These are phyloP conservation scores for Bothriochloa decipiens DNA, from an alignment of 176 grass and related monocot genomes.

Conservation along the genomic window DNA sequence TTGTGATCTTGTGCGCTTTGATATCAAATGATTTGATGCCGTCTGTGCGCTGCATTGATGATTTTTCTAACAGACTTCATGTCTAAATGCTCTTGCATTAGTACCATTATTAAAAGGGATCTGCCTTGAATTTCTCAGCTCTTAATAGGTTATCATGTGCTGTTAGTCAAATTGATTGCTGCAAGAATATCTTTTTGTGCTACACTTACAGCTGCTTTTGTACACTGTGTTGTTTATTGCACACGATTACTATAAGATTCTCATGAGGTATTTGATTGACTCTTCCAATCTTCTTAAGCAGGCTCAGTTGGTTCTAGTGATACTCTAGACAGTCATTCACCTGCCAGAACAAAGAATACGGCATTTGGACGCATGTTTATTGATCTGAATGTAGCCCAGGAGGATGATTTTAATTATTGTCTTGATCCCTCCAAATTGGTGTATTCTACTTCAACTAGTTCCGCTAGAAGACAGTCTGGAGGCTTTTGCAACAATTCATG, in stretches of 20 bases:
- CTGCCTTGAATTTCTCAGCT: not conserved
- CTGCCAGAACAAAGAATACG: slow-evolving; percentile 44
- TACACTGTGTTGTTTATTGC: not conserved
- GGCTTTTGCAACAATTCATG: slow-evolving; percentile 43
- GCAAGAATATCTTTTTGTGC: not conserved
- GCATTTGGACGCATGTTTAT: slow-evolving; percentile 50
- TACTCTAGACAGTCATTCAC: slow-evolving; percentile 39
- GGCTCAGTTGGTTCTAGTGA: slow-evolving; percentile 54
- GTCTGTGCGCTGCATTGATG: not conserved
- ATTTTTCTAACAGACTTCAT: not conserved
- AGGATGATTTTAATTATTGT: slow-evolving; percentile 50
- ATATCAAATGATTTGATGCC: not conserved
- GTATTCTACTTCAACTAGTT: slow-evolving; percentile 43
- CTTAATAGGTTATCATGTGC: not conserved
- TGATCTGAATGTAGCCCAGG: slow-evolving; percentile 82
- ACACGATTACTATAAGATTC: slow-evolving; percentile 15
- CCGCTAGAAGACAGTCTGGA: slow-evolving; percentile 33
- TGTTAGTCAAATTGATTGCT: not conserved
- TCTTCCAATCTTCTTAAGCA: slow-evolving; percentile 35
- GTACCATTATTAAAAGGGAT: not conserved
- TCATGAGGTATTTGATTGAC: slow-evolving; percentile 20
- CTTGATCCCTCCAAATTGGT: slow-evolving; percentile 29
- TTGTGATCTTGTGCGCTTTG: not conserved
- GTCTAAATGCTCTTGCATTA: not conserved
- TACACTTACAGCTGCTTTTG: not conserved